Evolutionary conservation across 805 yeast genomes (phyloP).

Genomic region (Pichia sporocuriosa): DNA sequence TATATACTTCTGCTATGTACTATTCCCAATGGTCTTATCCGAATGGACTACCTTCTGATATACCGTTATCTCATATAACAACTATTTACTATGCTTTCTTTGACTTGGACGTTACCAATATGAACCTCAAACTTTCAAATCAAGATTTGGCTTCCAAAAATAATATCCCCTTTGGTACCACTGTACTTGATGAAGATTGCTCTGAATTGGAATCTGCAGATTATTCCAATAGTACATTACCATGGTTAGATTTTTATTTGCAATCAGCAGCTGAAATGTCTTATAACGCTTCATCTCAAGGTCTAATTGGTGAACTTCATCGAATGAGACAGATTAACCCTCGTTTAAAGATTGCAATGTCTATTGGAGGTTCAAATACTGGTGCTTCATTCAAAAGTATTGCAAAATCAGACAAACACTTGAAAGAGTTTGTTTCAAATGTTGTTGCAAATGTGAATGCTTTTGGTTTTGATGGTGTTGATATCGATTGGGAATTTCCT

Average conservation of each 20-base stretch:
- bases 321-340: slow-evolving; percentile 22
- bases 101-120: slow-evolving; percentile 46
- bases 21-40: slow-evolving; percentile 66
- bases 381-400: slow-evolving; percentile 34
- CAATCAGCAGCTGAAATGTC: not conserved
- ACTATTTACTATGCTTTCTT: slow-evolving; percentile 78
- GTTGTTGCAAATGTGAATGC: slow-evolving; percentile 40
- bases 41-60: slow-evolving; percentile 50
- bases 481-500: slow-evolving; percentile 95
- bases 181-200: not conserved
- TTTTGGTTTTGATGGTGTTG: slow-evolving; percentile 82
- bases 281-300: slow-evolving; percentile 10
- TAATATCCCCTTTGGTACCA: slow-evolving; percentile 12
- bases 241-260: slow-evolving; percentile 5
- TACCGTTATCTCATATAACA: slow-evolving; percentile 52
- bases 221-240: not conserved
- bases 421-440: slow-evolving; percentile 43
- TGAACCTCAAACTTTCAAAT: slow-evolving; percentile 34
- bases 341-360: slow-evolving; percentile 52
- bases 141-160: slow-evolving; percentile 60
- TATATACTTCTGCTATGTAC: slow-evolving; percentile 29
- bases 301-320: slow-evolving; percentile 27
- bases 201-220: not conserved
- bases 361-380: slow-evolving; percentile 77
- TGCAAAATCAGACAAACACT: slow-evolving; percentile 17